phyloP scores from a whole-genome alignment of 306 rosid genomes.

The Betula pendula region DNA sequence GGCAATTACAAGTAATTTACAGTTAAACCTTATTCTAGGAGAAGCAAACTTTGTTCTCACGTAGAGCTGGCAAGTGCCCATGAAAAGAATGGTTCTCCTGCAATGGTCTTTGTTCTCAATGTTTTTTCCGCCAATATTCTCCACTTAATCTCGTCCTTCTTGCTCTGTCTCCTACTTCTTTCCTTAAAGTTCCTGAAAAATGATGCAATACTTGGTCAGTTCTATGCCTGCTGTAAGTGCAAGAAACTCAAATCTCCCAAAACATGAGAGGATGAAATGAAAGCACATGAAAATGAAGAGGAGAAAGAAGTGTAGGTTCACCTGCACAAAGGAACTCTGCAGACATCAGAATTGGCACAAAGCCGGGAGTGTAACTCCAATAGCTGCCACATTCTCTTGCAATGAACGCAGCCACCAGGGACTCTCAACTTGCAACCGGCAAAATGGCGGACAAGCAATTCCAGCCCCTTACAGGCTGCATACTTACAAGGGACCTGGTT shows the following conservation, averaged over 20 bases:
- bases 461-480: conserved; percentile 80
- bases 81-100: conserved; percentile 49
- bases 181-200: conserved; percentile 85
- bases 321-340: conserved; percentile 92
- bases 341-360: conserved; percentile 58
- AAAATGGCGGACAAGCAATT: conserved; percentile 86
- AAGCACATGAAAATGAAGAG: not conserved
- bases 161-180: conserved; percentile 58
- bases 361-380: conserved; percentile 83
- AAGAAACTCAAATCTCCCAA: not conserved
- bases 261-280: not conserved
- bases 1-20: conserved; percentile 28
- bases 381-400: conserved; percentile 98
- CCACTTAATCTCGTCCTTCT: conserved; percentile 89
- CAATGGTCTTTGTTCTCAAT: conserved; percentile 57
- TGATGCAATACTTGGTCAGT: not conserved
- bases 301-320: conserved; percentile 16
- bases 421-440: conserved; percentile 83
- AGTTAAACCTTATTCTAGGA: conserved; percentile 16
- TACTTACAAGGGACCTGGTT: conserved; percentile 71
- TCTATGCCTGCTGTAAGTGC: not conserved
- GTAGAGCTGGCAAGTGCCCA: conserved; percentile 27
- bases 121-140: conserved; percentile 66
- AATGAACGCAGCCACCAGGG: conserved; percentile 84
- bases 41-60: conserved; percentile 21